A percentile compares a stretch with the other conserved stretches of the same genome.
phyloP scores from a whole-genome alignment of 2,329 filamentous ascomycete genomes.

The Alternaria ventricosa region DNA sequence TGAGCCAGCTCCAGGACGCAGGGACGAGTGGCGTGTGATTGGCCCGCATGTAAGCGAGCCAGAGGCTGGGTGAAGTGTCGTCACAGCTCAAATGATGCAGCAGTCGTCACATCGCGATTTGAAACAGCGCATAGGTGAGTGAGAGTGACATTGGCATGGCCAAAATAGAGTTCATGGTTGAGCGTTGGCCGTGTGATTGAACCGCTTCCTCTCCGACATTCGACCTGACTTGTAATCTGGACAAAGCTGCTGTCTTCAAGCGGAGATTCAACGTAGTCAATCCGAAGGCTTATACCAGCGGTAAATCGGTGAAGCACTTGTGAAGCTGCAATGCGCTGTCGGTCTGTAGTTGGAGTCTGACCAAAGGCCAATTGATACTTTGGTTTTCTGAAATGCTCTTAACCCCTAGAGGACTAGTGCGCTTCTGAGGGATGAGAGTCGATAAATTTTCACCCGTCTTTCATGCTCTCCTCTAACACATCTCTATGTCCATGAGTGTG shows the following conservation, averaged over 20 bases:
- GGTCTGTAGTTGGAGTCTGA: not conserved
- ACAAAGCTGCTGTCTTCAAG: not conserved
- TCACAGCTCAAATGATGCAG: slow-evolving; percentile 10
- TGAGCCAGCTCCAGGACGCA: slow-evolving; percentile 10
- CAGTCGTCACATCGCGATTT: slow-evolving; percentile 5
- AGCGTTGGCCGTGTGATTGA: not conserved
- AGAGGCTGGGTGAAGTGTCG: slow-evolving; percentile 13
- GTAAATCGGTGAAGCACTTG: not conserved
- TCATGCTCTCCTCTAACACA: not conserved
- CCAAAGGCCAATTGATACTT: not conserved
- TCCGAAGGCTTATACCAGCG: not conserved
- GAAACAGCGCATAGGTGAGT: not conserved
- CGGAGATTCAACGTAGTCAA: not conserved
- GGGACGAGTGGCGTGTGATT: slow-evolving; percentile 6
- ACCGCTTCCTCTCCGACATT: not conserved
- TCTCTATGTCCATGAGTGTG: not conserved
- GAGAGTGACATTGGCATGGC: not conserved
- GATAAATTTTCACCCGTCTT: not conserved
- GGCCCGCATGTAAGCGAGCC: slow-evolving; percentile 4
- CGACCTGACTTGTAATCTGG: not conserved
- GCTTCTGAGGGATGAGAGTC: not conserved
- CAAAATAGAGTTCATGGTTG: not conserved
- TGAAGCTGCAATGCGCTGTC: not conserved
- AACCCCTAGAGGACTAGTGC: not conserved
- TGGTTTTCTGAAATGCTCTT: not conserved